Base-by-base conservation (phyloP, 805 yeast species). In the Maudiozyma barnettii region DNA sequence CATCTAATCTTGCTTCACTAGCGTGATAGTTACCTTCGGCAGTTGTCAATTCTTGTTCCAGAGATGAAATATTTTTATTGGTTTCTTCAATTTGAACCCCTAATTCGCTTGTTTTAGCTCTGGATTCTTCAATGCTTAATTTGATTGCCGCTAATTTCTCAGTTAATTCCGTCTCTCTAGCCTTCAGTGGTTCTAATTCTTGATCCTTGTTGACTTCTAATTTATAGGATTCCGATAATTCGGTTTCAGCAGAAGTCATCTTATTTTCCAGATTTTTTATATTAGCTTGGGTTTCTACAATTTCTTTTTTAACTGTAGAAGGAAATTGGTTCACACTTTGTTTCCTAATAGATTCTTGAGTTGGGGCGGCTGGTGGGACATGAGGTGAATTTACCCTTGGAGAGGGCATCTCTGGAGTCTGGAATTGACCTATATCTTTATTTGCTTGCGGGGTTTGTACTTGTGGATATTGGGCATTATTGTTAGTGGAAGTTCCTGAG, bases 11-110 rank as follows among this genome's bases (percentile, higher is more conserved):
- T 0, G 79, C 63, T 49, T 85, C 85, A 41, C 80, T 74, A 5
- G 84, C 79, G 61, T 85, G 84, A 56, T 77, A 76, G 54, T 78
- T 83, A 13, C 95, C 95, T 63, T 89, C 95, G 1, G 86, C 76
- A 37, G 84, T 73, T 0, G 88, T 77, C 0, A 86, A 71, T 56
- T 87, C 88, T 45, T 86, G 78, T 53, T 82, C 71, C 53, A 89
- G 68, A 35, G 78, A 74, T 48, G 80, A 86, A n/a, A 44, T 47
- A 20, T 14, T 29, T n/a, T 45, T 45, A 18, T 35, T 43, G 3
- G 50, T 30, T 7, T 39, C 39, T 5, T 43, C 12, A 22, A 51
- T 51, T 9, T 42, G 30, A 6, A 21, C 5, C n/a, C 40, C 49
- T 19, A 49, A 18, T 12, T 41, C 46, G 20, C 21, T 33, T 22